Percentiles rank a stretch among this genome's conserved stretches.
Evolutionary conservation across 352 stramenopile genomes (phyloP).

Genomic region (Saprolegnia parasitica): DNA sequence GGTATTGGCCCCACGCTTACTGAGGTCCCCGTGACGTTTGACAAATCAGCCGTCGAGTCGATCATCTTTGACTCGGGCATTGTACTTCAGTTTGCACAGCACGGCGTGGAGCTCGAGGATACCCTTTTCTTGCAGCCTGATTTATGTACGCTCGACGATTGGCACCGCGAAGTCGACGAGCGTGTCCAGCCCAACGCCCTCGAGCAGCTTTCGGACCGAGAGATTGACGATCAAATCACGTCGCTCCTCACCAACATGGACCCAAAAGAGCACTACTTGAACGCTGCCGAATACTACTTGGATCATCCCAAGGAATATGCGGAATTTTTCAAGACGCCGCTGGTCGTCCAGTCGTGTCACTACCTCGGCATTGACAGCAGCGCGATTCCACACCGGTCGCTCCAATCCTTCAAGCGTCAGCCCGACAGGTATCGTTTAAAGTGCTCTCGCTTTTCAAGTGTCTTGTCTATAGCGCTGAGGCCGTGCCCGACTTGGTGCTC

Average conservation of each 20-base stretch:
- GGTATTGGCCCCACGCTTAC: background rate
- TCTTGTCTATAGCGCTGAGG: background rate
- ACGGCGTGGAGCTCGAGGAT: conserved; percentile 2
- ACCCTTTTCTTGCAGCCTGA: conserved; percentile 13
- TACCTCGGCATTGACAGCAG: conserved; percentile 10
- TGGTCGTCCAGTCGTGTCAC: conserved; percentile 8
- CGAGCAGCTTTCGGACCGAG: background rate
- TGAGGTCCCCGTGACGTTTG: background rate
- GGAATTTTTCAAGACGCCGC: background rate
- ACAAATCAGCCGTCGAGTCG: background rate
- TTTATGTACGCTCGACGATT: conserved; percentile 22
- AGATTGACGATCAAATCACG: conserved; percentile 14
- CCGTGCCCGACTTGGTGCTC: conserved; percentile 22
- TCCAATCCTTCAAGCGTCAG: conserved; percentile 9
- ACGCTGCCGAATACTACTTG: conserved; percentile 16
- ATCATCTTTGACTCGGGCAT: conserved; percentile 11
- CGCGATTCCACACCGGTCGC: background rate
- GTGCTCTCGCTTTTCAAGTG: background rate
- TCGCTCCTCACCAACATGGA: conserved; percentile 14
- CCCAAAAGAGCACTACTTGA: conserved; percentile 18
- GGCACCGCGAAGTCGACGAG: conserved; percentile 21
- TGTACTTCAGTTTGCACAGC: background rate
- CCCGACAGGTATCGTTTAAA: background rate
- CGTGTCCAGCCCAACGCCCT: background rate
- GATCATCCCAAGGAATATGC: conserved; percentile 17